Conservation (phyloP, 163 green algal species). For the Chloroidium sp. region DNA sequence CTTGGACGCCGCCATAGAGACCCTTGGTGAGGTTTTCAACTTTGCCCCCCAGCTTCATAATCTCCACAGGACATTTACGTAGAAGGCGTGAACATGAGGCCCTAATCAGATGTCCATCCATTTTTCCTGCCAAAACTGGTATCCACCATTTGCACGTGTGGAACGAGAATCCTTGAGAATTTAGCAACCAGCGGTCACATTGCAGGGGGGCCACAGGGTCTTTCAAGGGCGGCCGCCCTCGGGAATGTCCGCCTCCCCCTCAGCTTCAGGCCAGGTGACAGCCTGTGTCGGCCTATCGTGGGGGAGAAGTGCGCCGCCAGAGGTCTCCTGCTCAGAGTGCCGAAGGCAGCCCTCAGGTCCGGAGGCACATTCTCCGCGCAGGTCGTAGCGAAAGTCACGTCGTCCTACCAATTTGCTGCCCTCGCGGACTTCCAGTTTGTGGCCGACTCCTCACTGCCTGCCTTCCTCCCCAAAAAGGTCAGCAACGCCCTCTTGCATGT, state of each 20-base stretch:
- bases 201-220: neutral
- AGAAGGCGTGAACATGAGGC: no score
- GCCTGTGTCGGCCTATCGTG: slow-evolving; percentile 35
- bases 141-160: no score
- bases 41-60: no score
- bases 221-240: neutral
- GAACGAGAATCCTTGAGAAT: no score
- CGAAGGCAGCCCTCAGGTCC: neutral
- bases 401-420: slow-evolving; percentile 25
- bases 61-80: no score
- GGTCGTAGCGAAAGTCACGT: neutral
- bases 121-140: no score
- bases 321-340: slow-evolving; percentile 40
- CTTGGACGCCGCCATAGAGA: no score
- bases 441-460: neutral
- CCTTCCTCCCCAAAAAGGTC: neutral
- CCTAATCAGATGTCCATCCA: no score
- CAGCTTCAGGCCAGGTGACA: slow-evolving; percentile 36
- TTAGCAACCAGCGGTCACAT: no score
- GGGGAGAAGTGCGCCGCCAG: slow-evolving; percentile 22
- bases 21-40: no score
- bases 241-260: slow-evolving; percentile 2
- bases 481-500: neutral
- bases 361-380: neutral
- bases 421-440: slow-evolving; percentile 49